phyloP scores from a whole-genome alignment of 495 filamentous ascomycete genomes.

The Lophium mytilinum region DNA sequence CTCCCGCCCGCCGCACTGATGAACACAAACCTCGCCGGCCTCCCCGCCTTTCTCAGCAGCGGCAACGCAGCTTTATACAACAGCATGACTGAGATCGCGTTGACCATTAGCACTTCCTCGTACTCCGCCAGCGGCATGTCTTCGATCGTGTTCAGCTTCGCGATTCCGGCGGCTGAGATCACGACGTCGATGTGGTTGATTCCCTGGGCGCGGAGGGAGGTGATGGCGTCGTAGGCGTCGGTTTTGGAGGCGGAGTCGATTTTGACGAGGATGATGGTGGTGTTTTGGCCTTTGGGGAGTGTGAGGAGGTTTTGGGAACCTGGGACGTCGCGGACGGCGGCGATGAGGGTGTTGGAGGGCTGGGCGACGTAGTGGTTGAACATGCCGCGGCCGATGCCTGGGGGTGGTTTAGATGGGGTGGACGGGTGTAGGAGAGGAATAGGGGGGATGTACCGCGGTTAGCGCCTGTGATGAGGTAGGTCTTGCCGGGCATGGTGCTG shows the following conservation, averaged over 20 bases:
- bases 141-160: slow-evolving; percentile 1
- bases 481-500: not conserved
- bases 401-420: not conserved
- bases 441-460: not conserved
- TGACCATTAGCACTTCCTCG: not conserved
- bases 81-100: not conserved
- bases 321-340: slow-evolving; percentile 2
- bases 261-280: slow-evolving; percentile 5
- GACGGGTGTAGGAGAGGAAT: not conserved
- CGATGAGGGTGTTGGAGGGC: slow-evolving; percentile 10
- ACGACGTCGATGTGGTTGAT: slow-evolving; percentile 16
- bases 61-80: slow-evolving; percentile 1
- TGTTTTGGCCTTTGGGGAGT: slow-evolving; percentile 1
- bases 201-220: not conserved
- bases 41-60: not conserved
- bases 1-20: not conserved
- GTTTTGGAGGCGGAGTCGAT: slow-evolving; percentile 8
- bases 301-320: not conserved
- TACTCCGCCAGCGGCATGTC: slow-evolving; percentile 3
- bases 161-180: slow-evolving; percentile 10
- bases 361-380: not conserved
- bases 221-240: slow-evolving; percentile 8
- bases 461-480: slow-evolving; percentile 2
- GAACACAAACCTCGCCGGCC: not conserved
- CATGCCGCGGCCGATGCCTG: slow-evolving; percentile 5